A percentile compares a stretch with the other conserved stretches of the same genome.
phyloP scores from a whole-genome alignment of 208 protist species.

The Angomonas deanei region DNA sequence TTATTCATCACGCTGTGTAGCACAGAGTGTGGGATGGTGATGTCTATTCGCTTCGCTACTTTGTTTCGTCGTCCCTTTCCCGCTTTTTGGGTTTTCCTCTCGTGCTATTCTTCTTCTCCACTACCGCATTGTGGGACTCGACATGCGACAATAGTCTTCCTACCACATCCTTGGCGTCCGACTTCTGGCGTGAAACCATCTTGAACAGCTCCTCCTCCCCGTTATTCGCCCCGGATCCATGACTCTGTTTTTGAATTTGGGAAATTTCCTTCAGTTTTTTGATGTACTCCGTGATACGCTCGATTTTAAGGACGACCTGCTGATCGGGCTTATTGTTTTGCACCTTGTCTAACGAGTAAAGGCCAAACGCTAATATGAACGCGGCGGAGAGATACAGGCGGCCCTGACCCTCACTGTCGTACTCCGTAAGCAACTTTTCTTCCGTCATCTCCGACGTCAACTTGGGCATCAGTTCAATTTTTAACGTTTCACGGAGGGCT shows the following conservation, averaged over 20 bases:
- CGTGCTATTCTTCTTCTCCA: not conserved
- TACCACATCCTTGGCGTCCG: not conserved
- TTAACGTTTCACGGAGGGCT: constrained; percentile 20
- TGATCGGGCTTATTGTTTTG: constrained; percentile 33
- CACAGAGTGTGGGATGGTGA: no score
- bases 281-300: constrained; percentile 83
- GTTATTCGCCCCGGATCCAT: not conserved
- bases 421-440: constrained; percentile 40
- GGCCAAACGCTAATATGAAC: constrained; percentile 52
- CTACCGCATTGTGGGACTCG: not conserved
- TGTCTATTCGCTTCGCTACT: no score
- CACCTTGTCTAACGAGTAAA: constrained; percentile 68
- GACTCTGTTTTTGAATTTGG: constrained; percentile 15
- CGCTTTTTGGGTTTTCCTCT: not conserved
- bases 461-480: constrained; percentile 43
- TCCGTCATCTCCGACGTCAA: constrained; percentile 28
- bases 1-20: no score
- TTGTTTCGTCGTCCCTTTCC: not conserved
- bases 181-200: not conserved
- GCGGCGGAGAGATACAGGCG: constrained; percentile 71
- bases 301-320: constrained; percentile 78
- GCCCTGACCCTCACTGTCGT: constrained; percentile 72
- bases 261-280: constrained; percentile 78
- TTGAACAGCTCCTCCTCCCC: not conserved
- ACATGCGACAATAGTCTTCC: not conserved